Conservation (phyloP, 1,139 yeast species). For the Debaryomyces sp. region DNA sequence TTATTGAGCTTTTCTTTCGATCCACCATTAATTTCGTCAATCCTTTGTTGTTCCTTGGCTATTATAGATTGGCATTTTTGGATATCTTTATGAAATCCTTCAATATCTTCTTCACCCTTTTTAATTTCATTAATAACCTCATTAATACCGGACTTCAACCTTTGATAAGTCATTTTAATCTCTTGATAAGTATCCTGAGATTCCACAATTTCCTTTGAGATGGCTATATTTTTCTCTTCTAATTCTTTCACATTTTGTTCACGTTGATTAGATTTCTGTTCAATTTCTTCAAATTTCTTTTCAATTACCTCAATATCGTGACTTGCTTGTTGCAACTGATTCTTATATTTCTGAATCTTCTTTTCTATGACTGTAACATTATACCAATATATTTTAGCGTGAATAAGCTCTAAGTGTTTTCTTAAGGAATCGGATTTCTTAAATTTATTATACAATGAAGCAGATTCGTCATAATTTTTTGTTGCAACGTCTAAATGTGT, state of each 20-base stretch:
- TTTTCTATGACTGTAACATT: constrained; percentile 46
- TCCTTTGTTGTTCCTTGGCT: constrained; percentile 24
- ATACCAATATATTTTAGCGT: constrained; percentile 70
- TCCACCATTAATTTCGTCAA: constrained; percentile 44
- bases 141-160: constrained; percentile 11
- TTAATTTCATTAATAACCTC: constrained; percentile 11
- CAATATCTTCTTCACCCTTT: constrained; percentile 16
- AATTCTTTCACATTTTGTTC: constrained; percentile 22
- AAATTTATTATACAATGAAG: constrained; percentile 43
- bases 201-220: constrained; percentile 14
- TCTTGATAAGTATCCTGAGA: constrained; percentile 9
- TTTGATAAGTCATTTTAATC: constrained; percentile 8
- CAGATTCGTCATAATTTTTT: constrained; percentile 35
- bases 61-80: constrained; percentile 18
- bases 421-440: constrained; percentile 45
- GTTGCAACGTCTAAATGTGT: constrained; percentile 28
- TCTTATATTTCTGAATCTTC: constrained; percentile 22
- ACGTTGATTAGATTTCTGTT: constrained; percentile 12
- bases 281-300: constrained; percentile 12
- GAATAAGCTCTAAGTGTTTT: constrained; percentile 43
- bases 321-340: constrained; percentile 22
- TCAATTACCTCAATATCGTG: constrained; percentile 21
- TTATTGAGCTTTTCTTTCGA: constrained; percentile 32
- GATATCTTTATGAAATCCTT: constrained; percentile 27
- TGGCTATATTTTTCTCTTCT: constrained; percentile 22